phyloP scores from a whole-genome alignment of 495 filamentous ascomycete genomes.

The Rhizodiscina lignyota region DNA sequence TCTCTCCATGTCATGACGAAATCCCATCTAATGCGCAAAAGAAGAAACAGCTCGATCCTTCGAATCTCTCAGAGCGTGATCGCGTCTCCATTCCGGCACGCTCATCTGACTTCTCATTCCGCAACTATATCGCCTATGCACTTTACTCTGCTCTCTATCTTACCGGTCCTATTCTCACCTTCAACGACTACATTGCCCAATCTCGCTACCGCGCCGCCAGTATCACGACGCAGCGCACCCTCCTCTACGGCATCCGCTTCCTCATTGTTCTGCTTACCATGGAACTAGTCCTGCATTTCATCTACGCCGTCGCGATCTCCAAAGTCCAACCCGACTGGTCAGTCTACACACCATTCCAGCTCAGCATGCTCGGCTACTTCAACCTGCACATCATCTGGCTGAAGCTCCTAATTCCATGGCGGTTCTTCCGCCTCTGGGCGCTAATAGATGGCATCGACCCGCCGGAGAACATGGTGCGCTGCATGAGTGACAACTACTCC shows the following conservation, averaged over 20 bases:
- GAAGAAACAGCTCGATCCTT: conserved; percentile 94
- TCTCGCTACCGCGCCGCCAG: conserved; percentile 51
- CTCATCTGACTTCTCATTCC: conserved; percentile 52
- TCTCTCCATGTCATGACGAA: conserved; percentile 5
- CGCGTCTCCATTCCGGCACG: conserved; percentile 61
- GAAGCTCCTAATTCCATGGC: conserved; percentile 91
- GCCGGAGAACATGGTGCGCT: conserved; percentile 96
- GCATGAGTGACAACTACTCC: conserved; percentile 89
- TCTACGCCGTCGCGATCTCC: conserved; percentile 87
- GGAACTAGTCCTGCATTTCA: conserved; percentile 85
- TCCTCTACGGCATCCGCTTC: conserved; percentile 76
- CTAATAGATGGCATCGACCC: conserved; percentile 83
- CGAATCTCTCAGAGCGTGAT: conserved; percentile 72
- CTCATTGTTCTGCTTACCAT: conserved; percentile 65
- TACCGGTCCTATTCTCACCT: conserved; percentile 83
- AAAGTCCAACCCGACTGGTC: conserved; percentile 65
- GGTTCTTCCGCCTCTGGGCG: conserved; percentile 92
- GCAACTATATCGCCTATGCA: conserved; percentile 72
- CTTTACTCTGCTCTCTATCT: conserved; percentile 90
- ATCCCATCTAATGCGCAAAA: conserved; percentile 49
- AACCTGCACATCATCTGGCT: conserved; percentile 97
- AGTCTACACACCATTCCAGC: conserved; percentile 72
- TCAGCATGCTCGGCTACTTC: conserved; percentile 86
- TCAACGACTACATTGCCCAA: conserved; percentile 96
- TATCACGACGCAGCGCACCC: conserved; percentile 46